A percentile compares a stretch with the other conserved stretches of the same genome.
phyloP scores from a whole-genome alignment of 768 basidiomycete genomes.

The Suillus americanus region DNA sequence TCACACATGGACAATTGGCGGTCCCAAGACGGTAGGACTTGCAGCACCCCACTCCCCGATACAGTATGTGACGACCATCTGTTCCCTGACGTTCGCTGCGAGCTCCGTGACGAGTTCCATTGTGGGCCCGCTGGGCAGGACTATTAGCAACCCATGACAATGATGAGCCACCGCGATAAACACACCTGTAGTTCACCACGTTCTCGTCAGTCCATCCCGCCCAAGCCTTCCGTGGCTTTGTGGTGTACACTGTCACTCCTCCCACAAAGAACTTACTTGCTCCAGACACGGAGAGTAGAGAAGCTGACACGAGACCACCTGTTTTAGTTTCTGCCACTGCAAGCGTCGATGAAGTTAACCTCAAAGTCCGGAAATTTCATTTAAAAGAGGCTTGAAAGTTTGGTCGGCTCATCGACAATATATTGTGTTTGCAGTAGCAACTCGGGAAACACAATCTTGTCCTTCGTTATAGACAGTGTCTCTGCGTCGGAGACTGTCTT shows the following conservation, averaged over 20 bases:
- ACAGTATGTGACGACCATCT: slow-evolving; percentile 16
- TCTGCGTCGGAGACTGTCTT: no score
- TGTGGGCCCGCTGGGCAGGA: slow-evolving; percentile 16
- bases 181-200: slow-evolving; percentile 14
- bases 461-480: no score
- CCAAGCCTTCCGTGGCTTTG: slow-evolving; percentile 13
- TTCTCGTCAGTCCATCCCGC: slow-evolving; percentile 21
- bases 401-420: no score
- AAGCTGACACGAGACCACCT: slow-evolving; percentile 22
- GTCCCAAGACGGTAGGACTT: slow-evolving; percentile 16
- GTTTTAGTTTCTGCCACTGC: slow-evolving; percentile 20
- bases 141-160: neutral
- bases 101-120: slow-evolving; percentile 16
- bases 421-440: no score
- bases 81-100: slow-evolving; percentile 12
- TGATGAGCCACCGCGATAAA: neutral
- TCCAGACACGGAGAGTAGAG: slow-evolving; percentile 18
- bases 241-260: slow-evolving; percentile 19
- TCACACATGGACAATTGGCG: slow-evolving; percentile 9
- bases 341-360: slow-evolving; percentile 10
- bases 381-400: slow-evolving; percentile 12
- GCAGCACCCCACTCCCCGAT: slow-evolving; percentile 20
- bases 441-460: no score
- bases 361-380: slow-evolving; percentile 16
- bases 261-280: slow-evolving; percentile 19